Evolutionary conservation across 768 basidiomycete genomes (phyloP).

Genomic region (Mycena vulgaris): DNA sequence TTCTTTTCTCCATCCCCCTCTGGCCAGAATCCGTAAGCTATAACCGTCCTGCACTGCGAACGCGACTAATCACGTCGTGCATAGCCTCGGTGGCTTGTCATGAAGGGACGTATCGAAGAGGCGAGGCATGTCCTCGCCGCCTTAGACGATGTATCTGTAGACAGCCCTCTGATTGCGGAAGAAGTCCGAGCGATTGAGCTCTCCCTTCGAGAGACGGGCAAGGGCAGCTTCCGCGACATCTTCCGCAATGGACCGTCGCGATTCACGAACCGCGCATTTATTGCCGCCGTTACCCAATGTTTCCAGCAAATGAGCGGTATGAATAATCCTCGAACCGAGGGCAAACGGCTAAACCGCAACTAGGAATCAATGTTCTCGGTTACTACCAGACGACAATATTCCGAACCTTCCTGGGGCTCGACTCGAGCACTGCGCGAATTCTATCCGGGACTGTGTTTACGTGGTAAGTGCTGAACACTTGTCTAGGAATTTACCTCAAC

Average conservation of each 20-base stretch:
- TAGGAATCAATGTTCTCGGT: constrained; percentile 36
- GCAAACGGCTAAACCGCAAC: no score
- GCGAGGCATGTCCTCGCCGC: constrained; percentile 40
- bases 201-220: constrained; percentile 36
- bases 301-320: constrained; percentile 40
- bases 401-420: constrained; percentile 30
- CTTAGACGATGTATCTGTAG: constrained; percentile 26
- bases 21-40: constrained; percentile 39
- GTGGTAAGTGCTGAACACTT: constrained; percentile 12
- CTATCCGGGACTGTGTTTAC: constrained; percentile 35
- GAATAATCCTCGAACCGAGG: no score
- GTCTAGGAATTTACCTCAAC: not conserved
- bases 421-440: constrained; percentile 30
- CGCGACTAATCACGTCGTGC: not conserved
- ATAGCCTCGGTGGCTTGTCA: constrained; percentile 42
- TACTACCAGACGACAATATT: constrained; percentile 39
- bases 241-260: constrained; percentile 37
- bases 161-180: constrained; percentile 27
- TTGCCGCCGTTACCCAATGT: constrained; percentile 34
- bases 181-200: constrained; percentile 35
- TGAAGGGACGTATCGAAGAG: constrained; percentile 40
- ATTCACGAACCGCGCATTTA: constrained; percentile 38
- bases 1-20: constrained; percentile 32
- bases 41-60: not conserved
- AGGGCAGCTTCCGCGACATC: constrained; percentile 38